Evolutionary conservation across 2,329 filamentous ascomycete genomes (phyloP), one percentile per base, ranked within the genome.

Genomic region (Claviceps fusiformis): DNA sequence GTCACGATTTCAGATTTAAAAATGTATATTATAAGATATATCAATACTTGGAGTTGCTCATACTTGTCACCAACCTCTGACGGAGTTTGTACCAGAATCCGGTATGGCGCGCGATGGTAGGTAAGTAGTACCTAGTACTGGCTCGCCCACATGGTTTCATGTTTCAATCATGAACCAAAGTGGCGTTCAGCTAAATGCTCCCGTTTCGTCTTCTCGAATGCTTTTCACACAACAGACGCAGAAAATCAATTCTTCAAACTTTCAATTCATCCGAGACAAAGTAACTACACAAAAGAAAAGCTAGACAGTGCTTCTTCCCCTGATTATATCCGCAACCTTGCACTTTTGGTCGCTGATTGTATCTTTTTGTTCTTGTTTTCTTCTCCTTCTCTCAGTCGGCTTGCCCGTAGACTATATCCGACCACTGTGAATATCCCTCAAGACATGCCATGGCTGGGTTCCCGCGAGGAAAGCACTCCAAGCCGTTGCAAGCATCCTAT

Each of bases 271-370:
- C 63, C 62, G 61, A 64, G 63, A 67, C 68, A 68, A 69, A 70
- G 66, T 70, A 69, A 72, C 70, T 71, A 74, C 68, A 74, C 67
- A 63, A 62, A 66, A 65, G 65, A 68, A 68, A 67, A 67, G 65
- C 65, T 62, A 61, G 64, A 62, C 57, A 63, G 62, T 70, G 65
- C 67, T 67, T 68, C 31, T 35, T 49, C 62, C 67, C 64, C 64
- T 67, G 61, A 63, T 67, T 67, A 66, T 65, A 64, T 67, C 65
- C 65, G 69, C 67, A 67, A 66, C 66, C 60, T 62, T 64, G 64
- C 66, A 63, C 64, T 66, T 56, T 67, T 55, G 57, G 63, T 65
- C 63, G 57, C 61, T 58, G 33, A 24, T 39, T 55, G 43, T 7
- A 33, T 54, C 52, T 50, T 50, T 5, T 47, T 52, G 46, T 31